These are phyloP conservation scores for Cladobotryum protrusum DNA, from an alignment of 2,329 filamentous ascomycete species.

Conservation along the genomic window DNA sequence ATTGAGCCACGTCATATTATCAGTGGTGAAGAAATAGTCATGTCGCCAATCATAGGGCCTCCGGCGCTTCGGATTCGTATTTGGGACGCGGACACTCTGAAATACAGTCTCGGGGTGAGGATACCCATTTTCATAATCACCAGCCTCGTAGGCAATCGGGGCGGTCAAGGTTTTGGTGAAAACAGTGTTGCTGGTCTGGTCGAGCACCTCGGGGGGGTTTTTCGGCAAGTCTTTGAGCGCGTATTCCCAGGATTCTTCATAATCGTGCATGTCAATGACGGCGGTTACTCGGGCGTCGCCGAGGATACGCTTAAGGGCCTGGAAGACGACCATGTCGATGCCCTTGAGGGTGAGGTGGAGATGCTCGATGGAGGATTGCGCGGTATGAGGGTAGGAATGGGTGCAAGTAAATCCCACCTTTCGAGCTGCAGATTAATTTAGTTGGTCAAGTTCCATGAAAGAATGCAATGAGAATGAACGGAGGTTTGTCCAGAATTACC, in stretches of 20 bases:
- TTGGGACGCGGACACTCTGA: neutral
- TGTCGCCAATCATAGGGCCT: neutral
- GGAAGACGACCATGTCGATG: slow-evolving; percentile 37
- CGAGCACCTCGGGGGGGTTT: neutral
- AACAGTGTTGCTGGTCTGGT: neutral
- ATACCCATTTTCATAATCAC: neutral
- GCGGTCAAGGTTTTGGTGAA: neutral
- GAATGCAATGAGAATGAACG: neutral
- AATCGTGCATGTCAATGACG: slow-evolving; percentile 3
- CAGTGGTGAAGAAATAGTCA: neutral
- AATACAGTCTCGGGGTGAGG: neutral
- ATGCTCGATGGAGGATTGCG: slow-evolving; percentile 8
- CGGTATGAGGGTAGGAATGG: slow-evolving; percentile 41
- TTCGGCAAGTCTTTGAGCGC: neutral
- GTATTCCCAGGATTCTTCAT: neutral
- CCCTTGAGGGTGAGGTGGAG: slow-evolving; percentile 39
- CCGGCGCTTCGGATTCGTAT: neutral
- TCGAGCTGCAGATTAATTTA: slow-evolving; percentile 27
- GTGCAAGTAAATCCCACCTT: slow-evolving; percentile 38
- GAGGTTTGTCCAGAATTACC: slow-evolving; percentile 1
- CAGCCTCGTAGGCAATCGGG: neutral
- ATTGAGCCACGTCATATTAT: slow-evolving; percentile 13
- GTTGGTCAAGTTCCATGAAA: too few relatives aligned
- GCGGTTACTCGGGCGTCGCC: slow-evolving; percentile 4
- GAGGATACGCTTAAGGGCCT: slow-evolving; percentile 12